phyloP scores from a whole-genome alignment of 495 filamentous ascomycete genomes.

The Podospora comata region DNA sequence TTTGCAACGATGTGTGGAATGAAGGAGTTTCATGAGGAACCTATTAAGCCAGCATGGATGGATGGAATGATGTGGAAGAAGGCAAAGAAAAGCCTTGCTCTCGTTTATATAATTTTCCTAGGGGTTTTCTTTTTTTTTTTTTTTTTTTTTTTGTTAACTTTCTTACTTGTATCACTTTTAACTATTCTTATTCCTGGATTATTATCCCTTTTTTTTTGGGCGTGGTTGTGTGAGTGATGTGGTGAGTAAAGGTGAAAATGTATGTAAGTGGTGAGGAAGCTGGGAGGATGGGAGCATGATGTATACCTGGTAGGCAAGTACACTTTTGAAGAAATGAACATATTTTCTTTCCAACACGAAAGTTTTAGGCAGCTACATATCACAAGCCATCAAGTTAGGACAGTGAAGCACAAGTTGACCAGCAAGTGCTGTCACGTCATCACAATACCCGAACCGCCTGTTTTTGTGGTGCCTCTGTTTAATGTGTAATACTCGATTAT shows the following conservation, averaged over 20 bases:
- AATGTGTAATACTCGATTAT: background rate
- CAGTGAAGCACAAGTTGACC: no score
- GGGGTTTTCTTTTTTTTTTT: background rate
- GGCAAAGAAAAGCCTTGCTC: background rate
- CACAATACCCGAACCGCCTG: background rate
- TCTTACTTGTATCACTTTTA: constrained; percentile 3
- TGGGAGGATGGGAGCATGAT: background rate
- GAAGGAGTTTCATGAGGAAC: background rate
- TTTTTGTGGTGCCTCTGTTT: background rate
- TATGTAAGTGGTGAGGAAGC: background rate
- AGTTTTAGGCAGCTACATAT: no score
- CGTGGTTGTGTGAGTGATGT: background rate
- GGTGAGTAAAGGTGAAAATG: background rate
- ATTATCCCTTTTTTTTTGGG: background rate
- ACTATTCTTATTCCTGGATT: constrained; percentile 10
- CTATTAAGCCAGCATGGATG: background rate
- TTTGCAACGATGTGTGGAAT: constrained; percentile 6
- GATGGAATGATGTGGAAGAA: background rate
- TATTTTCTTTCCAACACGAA: no score
- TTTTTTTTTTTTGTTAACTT: no score
- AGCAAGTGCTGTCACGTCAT: no score
- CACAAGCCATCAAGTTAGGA: no score
- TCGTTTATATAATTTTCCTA: constrained; percentile 2
- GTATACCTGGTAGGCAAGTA: background rate
- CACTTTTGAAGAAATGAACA: no score